Conservation (phyloP, 768 basidiomycete genomes). For the Suillus weaverae region DNA sequence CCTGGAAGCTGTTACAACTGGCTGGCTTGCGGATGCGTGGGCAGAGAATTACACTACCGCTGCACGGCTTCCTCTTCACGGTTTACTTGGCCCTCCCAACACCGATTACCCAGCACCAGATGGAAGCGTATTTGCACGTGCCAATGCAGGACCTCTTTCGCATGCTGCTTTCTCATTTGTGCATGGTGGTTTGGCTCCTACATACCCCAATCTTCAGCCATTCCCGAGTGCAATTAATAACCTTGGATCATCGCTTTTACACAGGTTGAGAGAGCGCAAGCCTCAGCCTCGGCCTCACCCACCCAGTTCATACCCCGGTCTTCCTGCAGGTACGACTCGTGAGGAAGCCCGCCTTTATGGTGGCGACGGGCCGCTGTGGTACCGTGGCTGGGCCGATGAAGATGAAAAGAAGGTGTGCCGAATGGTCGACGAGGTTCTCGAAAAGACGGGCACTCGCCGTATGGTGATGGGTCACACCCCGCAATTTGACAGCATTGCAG, state of each 20-base stretch:
- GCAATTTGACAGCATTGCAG: constrained; percentile 81
- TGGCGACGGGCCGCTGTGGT: constrained; percentile 88
- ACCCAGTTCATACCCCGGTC: constrained; percentile 68
- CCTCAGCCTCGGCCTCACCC: constrained; percentile 79
- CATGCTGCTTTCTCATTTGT: constrained; percentile 89
- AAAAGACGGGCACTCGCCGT: constrained; percentile 76
- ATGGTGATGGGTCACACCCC: constrained; percentile 99
- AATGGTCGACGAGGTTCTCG: constrained; percentile 68
- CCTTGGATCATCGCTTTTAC: constrained; percentile 66
- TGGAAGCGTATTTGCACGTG: constrained; percentile 31
- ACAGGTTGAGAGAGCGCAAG: constrained; percentile 61
- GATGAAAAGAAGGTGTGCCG: constrained; percentile 67
- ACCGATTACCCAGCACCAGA: constrained; percentile 51
- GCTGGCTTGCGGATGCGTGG: constrained; percentile 81
- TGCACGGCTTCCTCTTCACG: constrained; percentile 79
- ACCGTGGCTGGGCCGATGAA: constrained; percentile 87
- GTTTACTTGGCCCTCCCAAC: constrained; percentile 65
- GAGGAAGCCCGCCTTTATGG: constrained; percentile 76
- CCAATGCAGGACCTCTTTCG: constrained; percentile 50
- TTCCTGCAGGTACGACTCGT: constrained; percentile 62
- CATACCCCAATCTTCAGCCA: constrained; percentile 71
- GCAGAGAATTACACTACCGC: constrained; percentile 81
- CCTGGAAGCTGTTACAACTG: constrained; percentile 70
- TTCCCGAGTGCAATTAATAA: constrained; percentile 85
- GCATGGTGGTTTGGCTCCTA: constrained; percentile 86